Conservation (phyloP, 352 stramenopile species). For the Phytophthora citrophthora region DNA sequence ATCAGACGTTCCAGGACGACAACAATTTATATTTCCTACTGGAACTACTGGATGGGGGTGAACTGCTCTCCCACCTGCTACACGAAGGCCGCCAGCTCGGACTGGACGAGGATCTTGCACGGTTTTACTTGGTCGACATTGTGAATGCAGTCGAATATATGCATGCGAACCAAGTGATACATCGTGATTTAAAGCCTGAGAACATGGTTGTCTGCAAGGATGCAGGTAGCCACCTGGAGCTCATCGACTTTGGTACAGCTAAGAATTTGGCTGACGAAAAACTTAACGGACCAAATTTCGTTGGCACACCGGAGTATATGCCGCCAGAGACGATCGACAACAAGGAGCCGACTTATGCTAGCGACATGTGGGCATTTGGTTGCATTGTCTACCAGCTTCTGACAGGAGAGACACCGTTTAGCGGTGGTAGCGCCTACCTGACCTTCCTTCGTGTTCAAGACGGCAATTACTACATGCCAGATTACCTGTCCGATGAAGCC, state of each 20-base stretch:
- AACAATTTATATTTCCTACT: slow-evolving; percentile 96
- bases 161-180: slow-evolving; percentile 92
- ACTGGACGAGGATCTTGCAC: slow-evolving; percentile 75
- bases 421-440: slow-evolving; percentile 78
- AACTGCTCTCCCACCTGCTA: slow-evolving; percentile 93
- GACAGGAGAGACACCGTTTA: slow-evolving; percentile 82
- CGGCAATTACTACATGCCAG: slow-evolving; percentile 59
- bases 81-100: slow-evolving; percentile 78
- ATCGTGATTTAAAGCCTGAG: slow-evolving; percentile 95
- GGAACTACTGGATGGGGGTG: slow-evolving; percentile 91
- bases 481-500: slow-evolving; percentile 67
- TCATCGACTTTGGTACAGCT: slow-evolving; percentile 88
- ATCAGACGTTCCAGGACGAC: slow-evolving; percentile 97
- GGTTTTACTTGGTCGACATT: slow-evolving; percentile 90
- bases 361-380: slow-evolving; percentile 81
- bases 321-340: slow-evolving; percentile 87
- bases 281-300: slow-evolving; percentile 86
- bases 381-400: slow-evolving; percentile 84
- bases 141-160: slow-evolving; percentile 94
- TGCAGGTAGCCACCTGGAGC: slow-evolving; percentile 61
- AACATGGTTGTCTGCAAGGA: slow-evolving; percentile 92
- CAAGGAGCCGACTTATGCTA: slow-evolving; percentile 62
- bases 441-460: slow-evolving; percentile 81
- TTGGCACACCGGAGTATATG: slow-evolving; percentile 92
- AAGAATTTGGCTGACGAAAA: slow-evolving; percentile 68